Evolutionary conservation across 495 filamentous ascomycete species (phyloP).

Genomic region (Lepraria neglecta): DNA sequence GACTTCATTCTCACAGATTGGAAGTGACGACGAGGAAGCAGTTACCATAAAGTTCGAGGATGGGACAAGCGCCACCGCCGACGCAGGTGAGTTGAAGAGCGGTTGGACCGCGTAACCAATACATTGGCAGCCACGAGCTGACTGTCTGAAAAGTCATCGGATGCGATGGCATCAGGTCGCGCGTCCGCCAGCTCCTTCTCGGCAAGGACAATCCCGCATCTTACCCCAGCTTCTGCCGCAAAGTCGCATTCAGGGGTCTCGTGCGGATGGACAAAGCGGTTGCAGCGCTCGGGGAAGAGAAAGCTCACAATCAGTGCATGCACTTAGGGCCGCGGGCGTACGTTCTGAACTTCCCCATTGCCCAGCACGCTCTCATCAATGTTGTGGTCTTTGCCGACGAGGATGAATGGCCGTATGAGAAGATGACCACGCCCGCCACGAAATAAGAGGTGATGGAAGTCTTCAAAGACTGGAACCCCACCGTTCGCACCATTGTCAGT

Average conservation of each 20-base stretch:
- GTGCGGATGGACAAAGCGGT: constrained; percentile 43
- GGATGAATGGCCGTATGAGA: constrained; percentile 35
- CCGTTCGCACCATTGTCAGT: constrained; percentile 35
- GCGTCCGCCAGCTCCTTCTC: constrained; percentile 42
- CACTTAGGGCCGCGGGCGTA: constrained; percentile 43
- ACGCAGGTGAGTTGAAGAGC: too few relatives aligned
- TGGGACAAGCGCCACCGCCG: constrained; percentile 46
- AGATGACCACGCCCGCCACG: constrained; percentile 26
- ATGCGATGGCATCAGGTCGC: constrained; percentile 55
- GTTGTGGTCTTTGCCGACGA: constrained; percentile 43
- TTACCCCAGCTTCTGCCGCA: constrained; percentile 44
- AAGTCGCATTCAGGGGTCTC: constrained; percentile 49
- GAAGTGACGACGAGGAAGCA: constrained; percentile 31
- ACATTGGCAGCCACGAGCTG: too few relatives aligned
- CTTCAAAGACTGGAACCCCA: constrained; percentile 38
- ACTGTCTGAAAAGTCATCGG: constrained; percentile 40
- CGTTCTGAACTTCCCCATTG: constrained; percentile 43
- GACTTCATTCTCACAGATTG: constrained; percentile 29
- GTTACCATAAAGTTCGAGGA: constrained; percentile 48
- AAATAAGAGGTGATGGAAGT: constrained; percentile 28
- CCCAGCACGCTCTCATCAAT: constrained; percentile 37
- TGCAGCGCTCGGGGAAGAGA: constrained; percentile 37
- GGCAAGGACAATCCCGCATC: constrained; percentile 37
- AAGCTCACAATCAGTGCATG: constrained; percentile 38
- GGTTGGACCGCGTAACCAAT: too few relatives aligned